These are phyloP conservation scores for Conticribra guillardii DNA, from an alignment of 108 stramenopile genomes.

Conservation along the genomic window DNA sequence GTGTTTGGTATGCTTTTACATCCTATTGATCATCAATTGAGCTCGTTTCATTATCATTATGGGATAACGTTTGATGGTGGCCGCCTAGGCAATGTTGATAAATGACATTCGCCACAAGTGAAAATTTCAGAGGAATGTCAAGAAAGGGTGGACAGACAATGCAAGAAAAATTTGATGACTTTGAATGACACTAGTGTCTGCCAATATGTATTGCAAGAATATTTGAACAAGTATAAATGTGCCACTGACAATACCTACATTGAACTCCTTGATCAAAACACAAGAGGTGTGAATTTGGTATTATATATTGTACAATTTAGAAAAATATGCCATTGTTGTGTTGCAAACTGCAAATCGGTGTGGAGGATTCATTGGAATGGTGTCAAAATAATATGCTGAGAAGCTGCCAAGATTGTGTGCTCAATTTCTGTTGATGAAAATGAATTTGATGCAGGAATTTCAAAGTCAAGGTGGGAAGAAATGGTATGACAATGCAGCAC, in stretches of 20 bases:
- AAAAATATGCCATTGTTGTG: constrained; percentile 34
- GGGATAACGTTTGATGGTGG: constrained; percentile 30
- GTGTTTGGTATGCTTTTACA: constrained; percentile 24
- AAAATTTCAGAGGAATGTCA: constrained; percentile 9
- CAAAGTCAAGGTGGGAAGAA: background rate
- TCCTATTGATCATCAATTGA: constrained; percentile 20
- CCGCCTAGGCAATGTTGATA: constrained; percentile 13
- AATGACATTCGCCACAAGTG: constrained; percentile 13
- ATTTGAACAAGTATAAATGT: constrained; percentile 2
- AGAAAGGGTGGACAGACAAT: constrained; percentile 1
- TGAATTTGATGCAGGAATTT: background rate
- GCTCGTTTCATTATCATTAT: constrained; percentile 32
- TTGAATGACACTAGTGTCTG: constrained; percentile 21
- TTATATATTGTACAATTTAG: constrained; percentile 21
- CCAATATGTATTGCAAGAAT: constrained; percentile 18
- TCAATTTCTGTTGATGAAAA: background rate
- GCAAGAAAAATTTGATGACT: constrained; percentile 6
- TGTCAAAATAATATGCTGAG: constrained; percentile 9
- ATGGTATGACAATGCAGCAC: background rate
- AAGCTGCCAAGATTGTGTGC: constrained; percentile 11
- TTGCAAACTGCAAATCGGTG: constrained; percentile 27
- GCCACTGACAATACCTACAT: constrained; percentile 36
- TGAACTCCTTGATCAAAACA: constrained; percentile 33
- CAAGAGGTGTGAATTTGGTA: constrained; percentile 24
- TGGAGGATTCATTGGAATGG: constrained; percentile 14